Percentiles rank a stretch among this genome's conserved stretches.
These are phyloP conservation scores for Vararia minispora DNA, from an alignment of 768 basidiomycete species.

Conservation along the genomic window DNA sequence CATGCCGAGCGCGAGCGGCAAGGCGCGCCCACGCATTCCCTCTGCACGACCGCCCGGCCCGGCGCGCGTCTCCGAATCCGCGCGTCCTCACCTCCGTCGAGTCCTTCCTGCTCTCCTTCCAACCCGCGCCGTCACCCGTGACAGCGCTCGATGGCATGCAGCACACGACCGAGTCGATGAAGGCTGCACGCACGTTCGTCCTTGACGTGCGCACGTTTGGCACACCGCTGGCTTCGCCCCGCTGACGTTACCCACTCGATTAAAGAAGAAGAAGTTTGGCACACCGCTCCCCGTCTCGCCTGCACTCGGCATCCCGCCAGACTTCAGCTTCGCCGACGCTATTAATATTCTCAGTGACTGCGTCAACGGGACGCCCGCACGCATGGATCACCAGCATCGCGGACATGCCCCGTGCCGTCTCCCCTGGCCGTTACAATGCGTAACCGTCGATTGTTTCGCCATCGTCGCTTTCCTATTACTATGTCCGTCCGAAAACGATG, in stretches of 20 bases:
- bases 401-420: constrained; percentile 21
- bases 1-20: constrained; percentile 4
- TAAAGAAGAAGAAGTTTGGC: too few species aligned
- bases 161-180: constrained; percentile 7
- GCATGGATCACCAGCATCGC: constrained; percentile 22
- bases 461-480: too few species aligned
- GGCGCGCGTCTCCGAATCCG: constrained; percentile 2
- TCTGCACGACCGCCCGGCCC: constrained; percentile 18
- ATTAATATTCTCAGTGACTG: constrained; percentile 23
- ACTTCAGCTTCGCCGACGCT: constrained; percentile 25
- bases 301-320: constrained; percentile 8
- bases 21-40: constrained; percentile 21
- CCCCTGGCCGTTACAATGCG: background rate
- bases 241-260: too few species aligned
- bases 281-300: constrained; percentile 6
- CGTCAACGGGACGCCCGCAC: constrained; percentile 22
- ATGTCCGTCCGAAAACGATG: too few species aligned
- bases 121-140: constrained; percentile 5
- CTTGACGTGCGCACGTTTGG: constrained; percentile 7
- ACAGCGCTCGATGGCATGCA: constrained; percentile 1
- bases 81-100: constrained; percentile 25
- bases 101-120: constrained; percentile 26
- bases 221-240: too few species aligned
- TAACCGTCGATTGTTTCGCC: too few species aligned
- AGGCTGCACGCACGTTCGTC: constrained; percentile 4